These are phyloP conservation scores for Dothidotthia symphoricarpi DNA, from an alignment of 2,329 filamentous ascomycete species.

Conservation along the genomic window DNA sequence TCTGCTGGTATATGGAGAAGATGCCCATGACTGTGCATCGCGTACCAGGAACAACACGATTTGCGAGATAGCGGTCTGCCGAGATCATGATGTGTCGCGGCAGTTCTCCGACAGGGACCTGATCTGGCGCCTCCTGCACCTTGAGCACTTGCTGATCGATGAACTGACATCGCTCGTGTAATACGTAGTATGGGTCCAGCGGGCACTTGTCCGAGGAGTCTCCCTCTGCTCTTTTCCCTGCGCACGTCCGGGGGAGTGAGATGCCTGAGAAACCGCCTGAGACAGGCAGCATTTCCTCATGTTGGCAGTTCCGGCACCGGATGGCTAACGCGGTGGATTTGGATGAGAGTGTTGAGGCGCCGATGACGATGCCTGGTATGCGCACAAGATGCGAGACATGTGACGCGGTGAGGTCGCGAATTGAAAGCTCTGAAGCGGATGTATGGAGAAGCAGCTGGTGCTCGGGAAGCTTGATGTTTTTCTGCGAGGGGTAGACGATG, in stretches of 20 bases:
- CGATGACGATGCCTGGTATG: slow-evolving; percentile 96
- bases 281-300: slow-evolving; percentile 68
- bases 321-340: slow-evolving; percentile 87
- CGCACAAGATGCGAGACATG: slow-evolving; percentile 93
- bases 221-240: slow-evolving; percentile 60
- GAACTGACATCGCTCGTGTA: slow-evolving; percentile 91
- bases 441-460: slow-evolving; percentile 96
- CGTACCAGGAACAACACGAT: slow-evolving; percentile 91
- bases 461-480: slow-evolving; percentile 69
- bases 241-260: slow-evolving; percentile 77
- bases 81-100: slow-evolving; percentile 93
- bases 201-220: slow-evolving; percentile 76
- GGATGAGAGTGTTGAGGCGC: slow-evolving; percentile 92
- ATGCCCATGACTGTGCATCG: slow-evolving; percentile 95
- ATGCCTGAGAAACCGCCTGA: slow-evolving; percentile 85
- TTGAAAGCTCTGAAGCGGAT: slow-evolving; percentile 83
- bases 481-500: slow-evolving; percentile 81
- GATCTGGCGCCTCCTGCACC: slow-evolving; percentile 93
- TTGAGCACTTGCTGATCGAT: slow-evolving; percentile 98
- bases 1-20: slow-evolving; percentile 96
- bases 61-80: slow-evolving; percentile 93
- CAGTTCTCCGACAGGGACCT: slow-evolving; percentile 94
- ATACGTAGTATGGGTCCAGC: slow-evolving; percentile 90
- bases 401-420: slow-evolving; percentile 87
- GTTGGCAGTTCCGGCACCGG: slow-evolving; percentile 82